These are phyloP conservation scores for Fraxinus baroniana DNA, from an alignment of 305 asterid species.

Conservation along the genomic window DNA sequence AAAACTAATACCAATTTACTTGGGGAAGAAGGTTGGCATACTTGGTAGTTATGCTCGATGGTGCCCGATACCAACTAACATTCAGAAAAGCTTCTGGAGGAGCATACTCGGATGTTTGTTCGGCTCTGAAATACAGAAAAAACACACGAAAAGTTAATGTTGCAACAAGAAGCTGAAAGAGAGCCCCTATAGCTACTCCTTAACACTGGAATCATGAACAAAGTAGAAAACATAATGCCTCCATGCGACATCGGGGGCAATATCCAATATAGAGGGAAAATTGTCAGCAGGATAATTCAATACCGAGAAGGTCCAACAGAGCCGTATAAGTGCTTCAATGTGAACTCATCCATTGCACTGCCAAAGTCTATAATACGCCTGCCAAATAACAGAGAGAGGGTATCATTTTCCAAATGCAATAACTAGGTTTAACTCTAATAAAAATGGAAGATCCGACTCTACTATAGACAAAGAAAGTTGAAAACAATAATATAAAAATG, in stretches of 20 bases:
- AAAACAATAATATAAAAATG: slow-evolving; percentile 10
- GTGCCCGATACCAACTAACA: slow-evolving; percentile 80
- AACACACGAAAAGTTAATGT: slow-evolving; percentile 18
- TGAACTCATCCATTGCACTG: slow-evolving; percentile 90
- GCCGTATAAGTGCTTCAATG: slow-evolving; percentile 84
- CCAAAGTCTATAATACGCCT: slow-evolving; percentile 99
- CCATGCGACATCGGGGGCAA: background rate
- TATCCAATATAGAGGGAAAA: slow-evolving; percentile 14
- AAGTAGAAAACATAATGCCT: slow-evolving; percentile 2
- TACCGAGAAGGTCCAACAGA: slow-evolving; percentile 97
- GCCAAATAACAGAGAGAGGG: slow-evolving; percentile 29
- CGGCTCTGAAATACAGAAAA: slow-evolving; percentile 55
- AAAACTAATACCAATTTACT: background rate
- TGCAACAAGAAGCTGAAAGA: slow-evolving; percentile 26
- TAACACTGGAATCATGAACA: background rate
- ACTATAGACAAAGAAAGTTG: background rate
- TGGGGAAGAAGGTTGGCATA: slow-evolving; percentile 42
- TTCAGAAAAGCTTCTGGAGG: slow-evolving; percentile 97
- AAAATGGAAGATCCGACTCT: background rate
- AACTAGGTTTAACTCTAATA: background rate
- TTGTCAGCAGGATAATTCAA: slow-evolving; percentile 27
- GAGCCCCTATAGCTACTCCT: background rate
- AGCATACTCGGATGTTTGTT: slow-evolving; percentile 88
- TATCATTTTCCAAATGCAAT: background rate
- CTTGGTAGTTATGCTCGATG: slow-evolving; percentile 65